phyloP scores from a whole-genome alignment of 257 asterid genomes.

The Fraxinus pennsylvanica region DNA sequence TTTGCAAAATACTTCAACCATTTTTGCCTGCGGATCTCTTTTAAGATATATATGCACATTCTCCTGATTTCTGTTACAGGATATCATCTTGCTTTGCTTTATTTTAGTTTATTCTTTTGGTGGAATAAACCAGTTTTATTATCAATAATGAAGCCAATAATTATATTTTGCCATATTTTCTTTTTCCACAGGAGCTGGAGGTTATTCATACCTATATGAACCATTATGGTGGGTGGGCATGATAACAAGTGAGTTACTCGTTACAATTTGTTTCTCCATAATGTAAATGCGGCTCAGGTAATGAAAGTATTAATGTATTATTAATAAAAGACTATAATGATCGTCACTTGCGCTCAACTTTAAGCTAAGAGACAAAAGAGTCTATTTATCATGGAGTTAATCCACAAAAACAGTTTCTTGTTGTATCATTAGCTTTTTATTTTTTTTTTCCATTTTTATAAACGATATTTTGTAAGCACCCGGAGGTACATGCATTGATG shows the following conservation, averaged over 20 bases:
- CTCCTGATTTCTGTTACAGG: conserved; percentile 6
- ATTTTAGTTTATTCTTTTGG: background rate
- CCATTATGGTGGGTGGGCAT: conserved; percentile 96
- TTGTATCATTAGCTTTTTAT: conserved; percentile 6
- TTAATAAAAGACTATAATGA: background rate
- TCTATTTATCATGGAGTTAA: conserved; percentile 12
- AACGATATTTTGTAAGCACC: background rate
- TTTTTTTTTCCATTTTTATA: no score
- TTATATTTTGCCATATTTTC: conserved; percentile 1
- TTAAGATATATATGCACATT: conserved; percentile 16
- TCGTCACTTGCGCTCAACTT: background rate
- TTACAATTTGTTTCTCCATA: conserved; percentile 3
- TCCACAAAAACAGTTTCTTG: background rate
- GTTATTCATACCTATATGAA: conserved; percentile 75
- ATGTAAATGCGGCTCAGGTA: conserved; percentile 4
- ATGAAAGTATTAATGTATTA: background rate
- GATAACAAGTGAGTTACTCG: conserved; percentile 64
- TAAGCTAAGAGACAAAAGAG: background rate
- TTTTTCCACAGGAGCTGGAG: conserved; percentile 66
- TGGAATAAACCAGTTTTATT: conserved; percentile 17
- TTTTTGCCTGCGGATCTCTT: conserved; percentile 8
- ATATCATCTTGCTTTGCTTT: background rate
- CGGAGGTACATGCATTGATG: background rate
- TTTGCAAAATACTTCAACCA: background rate
- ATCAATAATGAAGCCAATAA: conserved; percentile 8